Evolutionary conservation across 345 rosid species (phyloP), one percentile per base, ranked within the genome.

Genomic region (Salix viminalis): DNA sequence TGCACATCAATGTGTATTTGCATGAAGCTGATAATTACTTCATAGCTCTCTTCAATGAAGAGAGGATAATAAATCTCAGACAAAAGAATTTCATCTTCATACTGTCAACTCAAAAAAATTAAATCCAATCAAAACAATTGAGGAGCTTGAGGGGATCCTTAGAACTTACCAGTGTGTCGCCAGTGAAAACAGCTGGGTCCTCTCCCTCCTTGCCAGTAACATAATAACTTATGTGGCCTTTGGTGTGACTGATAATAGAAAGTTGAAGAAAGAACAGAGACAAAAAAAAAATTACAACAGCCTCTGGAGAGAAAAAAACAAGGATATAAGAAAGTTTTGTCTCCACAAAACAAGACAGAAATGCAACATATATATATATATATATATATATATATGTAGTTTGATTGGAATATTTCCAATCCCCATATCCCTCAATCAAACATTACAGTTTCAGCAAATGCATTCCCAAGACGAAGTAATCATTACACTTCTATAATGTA

Each of bases 201-300:
- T 91, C 91, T 60, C 79, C 91, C 54, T 85, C 96, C 64, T 83
- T 85, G 30, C 87, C 82, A 1, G 93, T 92, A 48, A 91, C 85
- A 80, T 87, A 94, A 81, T 92, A 92, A 79, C 96, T 91, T 76
- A 92, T 91, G 87, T 94, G 97, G 70, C 97, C 98, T 81, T 89
- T 92, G 36, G 98, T 92, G 79, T 91, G 97, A 84, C 97, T 90
- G 87, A 77, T 12, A 41, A 82, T 28, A 79, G 76, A 58, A 76
- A 86, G 26, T 13, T 34, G 73, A 26, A 39, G 32, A 11, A 74
- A 67, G 28, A 83, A 19, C 71, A 66, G 28, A 44, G 54, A 65
- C n/a, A 70, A 36, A 56, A 74, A 58, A 60, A 23, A 32, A 52
- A 61, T 23, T 23, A 62, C 66, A 62, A 62, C 18, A 62, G 66